Conservation (phyloP, 352 stramenopile species). For the Phytophthora pluvialis region DNA sequence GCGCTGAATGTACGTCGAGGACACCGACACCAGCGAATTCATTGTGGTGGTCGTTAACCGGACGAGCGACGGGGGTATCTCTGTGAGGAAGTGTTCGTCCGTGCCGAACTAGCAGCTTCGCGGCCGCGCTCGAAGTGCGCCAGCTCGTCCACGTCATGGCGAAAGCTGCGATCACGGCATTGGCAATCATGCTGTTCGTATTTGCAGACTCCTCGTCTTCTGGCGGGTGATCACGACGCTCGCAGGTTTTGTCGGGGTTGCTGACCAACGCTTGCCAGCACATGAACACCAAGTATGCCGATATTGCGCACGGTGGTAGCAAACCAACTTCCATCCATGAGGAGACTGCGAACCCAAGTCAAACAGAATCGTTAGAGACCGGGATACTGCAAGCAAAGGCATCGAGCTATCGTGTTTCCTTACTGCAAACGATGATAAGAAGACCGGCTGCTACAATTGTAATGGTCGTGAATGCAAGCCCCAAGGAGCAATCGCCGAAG, state of each 20-base stretch:
- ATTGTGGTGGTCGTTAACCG: slow-evolving; percentile 1
- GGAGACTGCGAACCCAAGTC: slow-evolving; percentile 45
- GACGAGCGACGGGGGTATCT: background rate
- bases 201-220: slow-evolving; percentile 21
- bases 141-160: slow-evolving; percentile 76
- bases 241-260: slow-evolving; percentile 57
- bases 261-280: slow-evolving; percentile 79
- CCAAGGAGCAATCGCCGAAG: slow-evolving; percentile 84
- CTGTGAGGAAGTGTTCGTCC: background rate
- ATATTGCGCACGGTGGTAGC: slow-evolving; percentile 77
- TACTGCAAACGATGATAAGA: slow-evolving; percentile 73
- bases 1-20: slow-evolving; percentile 56
- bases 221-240: slow-evolving; percentile 23
- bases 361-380: slow-evolving; percentile 6
- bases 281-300: slow-evolving; percentile 74
- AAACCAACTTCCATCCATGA: slow-evolving; percentile 76
- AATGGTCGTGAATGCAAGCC: slow-evolving; percentile 85
- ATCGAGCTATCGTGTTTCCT: slow-evolving; percentile 10
- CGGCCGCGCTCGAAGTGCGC: slow-evolving; percentile 66
- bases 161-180: slow-evolving; percentile 63
- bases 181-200: slow-evolving; percentile 51
- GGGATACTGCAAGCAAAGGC: background rate
- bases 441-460: slow-evolving; percentile 83
- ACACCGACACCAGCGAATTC: slow-evolving; percentile 40
- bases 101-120: slow-evolving; percentile 66